Percentiles rank a stretch among this genome's conserved stretches.
phyloP scores from a whole-genome alignment of 805 yeast species.

The Starmerella bombi region DNA sequence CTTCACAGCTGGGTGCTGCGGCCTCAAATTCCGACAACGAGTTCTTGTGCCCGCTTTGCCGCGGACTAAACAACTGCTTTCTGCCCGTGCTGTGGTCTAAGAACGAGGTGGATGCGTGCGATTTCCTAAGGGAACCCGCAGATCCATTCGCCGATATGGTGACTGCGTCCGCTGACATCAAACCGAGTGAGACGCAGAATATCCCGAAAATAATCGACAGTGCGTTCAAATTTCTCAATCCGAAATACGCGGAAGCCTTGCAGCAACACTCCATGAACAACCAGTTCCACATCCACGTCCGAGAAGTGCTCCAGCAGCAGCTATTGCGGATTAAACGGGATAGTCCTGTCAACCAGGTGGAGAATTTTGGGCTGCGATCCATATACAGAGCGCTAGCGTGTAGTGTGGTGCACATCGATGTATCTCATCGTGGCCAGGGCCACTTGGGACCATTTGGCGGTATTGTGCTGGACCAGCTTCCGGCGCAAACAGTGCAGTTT shows the following conservation, averaged over 20 bases:
- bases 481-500: constrained; percentile 15
- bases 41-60: constrained; percentile 82
- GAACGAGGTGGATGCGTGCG: constrained; percentile 27
- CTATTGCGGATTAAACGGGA: constrained; percentile 11
- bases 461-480: constrained; percentile 37
- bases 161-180: not conserved
- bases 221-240: constrained; percentile 7
- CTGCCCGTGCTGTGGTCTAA: constrained; percentile 56
- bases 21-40: constrained; percentile 49
- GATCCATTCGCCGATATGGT: constrained; percentile 4
- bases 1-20: constrained; percentile 57
- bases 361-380: constrained; percentile 11
- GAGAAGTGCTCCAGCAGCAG: constrained; percentile 14
- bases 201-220: constrained; percentile 2
- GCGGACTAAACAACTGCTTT: constrained; percentile 70
- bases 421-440: constrained; percentile 18
- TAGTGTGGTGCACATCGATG: constrained; percentile 16
- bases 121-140: constrained; percentile 4
- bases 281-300: constrained; percentile 9
- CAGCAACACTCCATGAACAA: constrained; percentile 8
- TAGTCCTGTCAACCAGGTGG: not conserved
- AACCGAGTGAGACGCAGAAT: not conserved
- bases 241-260: constrained; percentile 7
- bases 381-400: constrained; percentile 6
- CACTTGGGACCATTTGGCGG: constrained; percentile 27